Evolutionary conservation across 106 monocot genomes (phyloP), one percentile per base, ranked within the genome.

Genomic region (Dendrobium chrysotoxum): DNA sequence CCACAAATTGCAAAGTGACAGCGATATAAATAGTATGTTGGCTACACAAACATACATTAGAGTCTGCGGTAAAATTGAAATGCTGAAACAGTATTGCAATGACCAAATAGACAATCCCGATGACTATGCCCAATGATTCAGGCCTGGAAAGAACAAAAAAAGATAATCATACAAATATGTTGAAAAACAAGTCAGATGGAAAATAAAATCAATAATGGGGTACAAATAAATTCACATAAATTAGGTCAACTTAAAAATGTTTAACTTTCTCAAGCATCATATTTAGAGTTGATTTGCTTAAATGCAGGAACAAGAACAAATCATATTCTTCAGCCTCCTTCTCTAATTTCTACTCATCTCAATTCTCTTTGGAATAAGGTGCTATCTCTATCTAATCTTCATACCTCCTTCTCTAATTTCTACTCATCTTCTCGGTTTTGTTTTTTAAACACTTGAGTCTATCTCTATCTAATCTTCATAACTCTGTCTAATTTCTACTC

Each of bases 21-120:
- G 21, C 25, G 20, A 20, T 21, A 74, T 42, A 50, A 42, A 55
- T n/a, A 41, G 41, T 21, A 30, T 18, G 42, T 42, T 74, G 41
- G 74, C 39, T 41, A 42, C 74, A 71, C 3, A 79, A 81, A 18
- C 82, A 80, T 92, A 98, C 98, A 80, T 90, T 88, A 13, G 98
- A 98, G 81, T 98, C 98, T 75, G 97, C 64, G 35, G 87, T 84
- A 84, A 95, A 91, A 83, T 89, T 95, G 89, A 89, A 95, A 80
- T 91, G 88, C 85, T 98, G 95, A 82, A 98, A 94, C 70, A 98
- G 41, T 68, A 95, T 95, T 40, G 98, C 91, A 42, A 95, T 84
- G 18, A 98, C 84, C 89, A 98, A 89, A 84, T 88, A 98, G 80
- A 98, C 86, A 81, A 92, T 90, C 28, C 91, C 95, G 77, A 92